Evolutionary conservation across 2,329 filamentous ascomycete genomes (phyloP), one percentile per base, ranked within the genome.

Genomic region (Dactylellina parvicollis): DNA sequence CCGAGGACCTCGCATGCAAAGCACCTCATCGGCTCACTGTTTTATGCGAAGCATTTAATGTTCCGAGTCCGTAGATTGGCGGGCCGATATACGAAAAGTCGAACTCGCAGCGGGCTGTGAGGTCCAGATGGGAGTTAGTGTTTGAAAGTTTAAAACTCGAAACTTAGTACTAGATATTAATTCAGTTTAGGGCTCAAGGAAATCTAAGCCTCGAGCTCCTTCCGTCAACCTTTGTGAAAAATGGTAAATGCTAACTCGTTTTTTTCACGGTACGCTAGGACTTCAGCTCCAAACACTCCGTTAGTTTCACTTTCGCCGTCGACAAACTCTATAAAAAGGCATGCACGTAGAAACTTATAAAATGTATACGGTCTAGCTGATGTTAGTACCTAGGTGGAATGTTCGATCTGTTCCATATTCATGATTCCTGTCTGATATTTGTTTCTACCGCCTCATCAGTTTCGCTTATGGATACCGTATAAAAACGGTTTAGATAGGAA

Each of bases 101-200:
- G n/a, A n/a, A n/a, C n/a, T n/a, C n/a, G n/a, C n/a, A 5, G 30
- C 32, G 20, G 26, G n/a, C 60, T 52, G 7, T 4, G 22, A 40
- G n/a, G 14, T 36, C 40, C 32, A 36, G n/a, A 30, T 28, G 22
- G 54, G 32, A 40, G 18, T 46, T 30, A 22, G 28, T 32, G 40
- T 50, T 56, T 54, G 57, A 69, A 60, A 54, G 55, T 54, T 54
- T 55, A 69, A 44, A 60, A 49, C 54, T 46, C 55, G 36, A 69
- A 46, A 60, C 42, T 36, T 44, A 42, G 22, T 20, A 59, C 18
- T 30, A 36, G 52, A 24, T n/a, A 61, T 65, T 56, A 34, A 56
- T 36, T 55, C 20, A 18, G 12, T 20, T 59, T 32, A 22, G 22
- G 12, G 9, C 22, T 7, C 16, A 24, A 16, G 4, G 26, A 4